Evolutionary conservation across 1,139 yeast species (phyloP).

Genomic region (Yamadazyma atmosphaerica): DNA sequence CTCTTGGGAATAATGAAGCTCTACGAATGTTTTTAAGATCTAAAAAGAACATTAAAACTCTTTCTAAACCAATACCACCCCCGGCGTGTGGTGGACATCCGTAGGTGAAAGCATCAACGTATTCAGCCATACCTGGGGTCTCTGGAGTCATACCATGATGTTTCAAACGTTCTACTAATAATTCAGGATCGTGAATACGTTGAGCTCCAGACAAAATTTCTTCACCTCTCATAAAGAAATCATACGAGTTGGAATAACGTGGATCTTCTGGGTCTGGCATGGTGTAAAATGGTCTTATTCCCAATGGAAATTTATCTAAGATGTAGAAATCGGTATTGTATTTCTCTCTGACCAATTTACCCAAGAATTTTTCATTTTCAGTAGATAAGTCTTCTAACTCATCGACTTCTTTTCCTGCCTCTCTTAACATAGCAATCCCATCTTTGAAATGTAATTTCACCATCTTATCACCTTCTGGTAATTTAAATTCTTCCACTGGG

Average conservation of each 20-base stretch:
- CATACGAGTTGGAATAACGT: conserved; percentile 90
- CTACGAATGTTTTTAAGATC: conserved; percentile 96
- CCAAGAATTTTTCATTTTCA: conserved; percentile 91
- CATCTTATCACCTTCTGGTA: conserved; percentile 90
- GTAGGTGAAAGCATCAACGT: conserved; percentile 86
- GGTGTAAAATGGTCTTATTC: conserved; percentile 96
- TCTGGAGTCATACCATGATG: conserved; percentile 81
- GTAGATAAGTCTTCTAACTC: conserved; percentile 91
- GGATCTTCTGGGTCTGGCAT: conserved; percentile 97
- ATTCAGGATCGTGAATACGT: conserved; percentile 92
- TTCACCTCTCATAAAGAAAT: conserved; percentile 99
- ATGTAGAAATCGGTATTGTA: conserved; percentile 97
- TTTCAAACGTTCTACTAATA: conserved; percentile 77
- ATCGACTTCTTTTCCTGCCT: conserved; percentile 76
- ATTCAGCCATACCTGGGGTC: conserved; percentile 82
- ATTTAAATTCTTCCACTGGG: conserved; percentile 96
- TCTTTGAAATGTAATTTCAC: conserved; percentile 87
- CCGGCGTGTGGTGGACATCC: conserved; percentile 99
- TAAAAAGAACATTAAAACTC: conserved; percentile 97
- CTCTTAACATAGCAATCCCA: conserved; percentile 83
- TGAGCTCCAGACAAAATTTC: conserved; percentile 98
- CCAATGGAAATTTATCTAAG: conserved; percentile 96
- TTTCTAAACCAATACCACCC: conserved; percentile 98
- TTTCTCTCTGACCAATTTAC: conserved; percentile 87
- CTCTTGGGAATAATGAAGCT: conserved; percentile 98